phyloP scores from a whole-genome alignment of 2,329 filamentous ascomycete genomes.

The Phyllosticta capitalensis region DNA sequence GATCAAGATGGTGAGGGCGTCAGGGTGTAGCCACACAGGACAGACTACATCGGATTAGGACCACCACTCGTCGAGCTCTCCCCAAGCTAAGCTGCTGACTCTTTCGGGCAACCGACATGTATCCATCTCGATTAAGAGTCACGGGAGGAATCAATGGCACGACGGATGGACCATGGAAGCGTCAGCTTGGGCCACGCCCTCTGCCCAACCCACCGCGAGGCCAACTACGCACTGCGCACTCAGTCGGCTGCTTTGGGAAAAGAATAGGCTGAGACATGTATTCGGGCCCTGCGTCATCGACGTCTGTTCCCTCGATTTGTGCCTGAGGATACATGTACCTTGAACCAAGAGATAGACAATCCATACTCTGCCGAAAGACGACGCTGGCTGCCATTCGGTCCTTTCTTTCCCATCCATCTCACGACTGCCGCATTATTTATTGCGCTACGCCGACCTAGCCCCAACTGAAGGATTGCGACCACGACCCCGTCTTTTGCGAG shows the following conservation, averaged over 20 bases:
- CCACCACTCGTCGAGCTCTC: not conserved
- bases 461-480: not conserved
- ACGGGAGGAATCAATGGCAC: not conserved
- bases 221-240: too few species aligned
- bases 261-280: not conserved
- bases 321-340: not conserved
- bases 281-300: not conserved
- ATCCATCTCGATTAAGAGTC: not conserved
- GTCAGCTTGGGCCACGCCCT: not conserved
- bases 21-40: not conserved
- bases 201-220: not conserved
- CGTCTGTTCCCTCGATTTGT: not conserved
- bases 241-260: too few species aligned
- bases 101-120: not conserved
- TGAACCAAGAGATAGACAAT: too few species aligned
- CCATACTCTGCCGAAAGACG: not conserved
- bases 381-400: not conserved
- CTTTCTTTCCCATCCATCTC: not conserved
- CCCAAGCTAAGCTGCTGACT: not conserved
- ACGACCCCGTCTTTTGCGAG: not conserved
- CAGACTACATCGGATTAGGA: not conserved
- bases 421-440: not conserved
- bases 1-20: not conserved
- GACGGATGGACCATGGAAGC: not conserved
- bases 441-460: not conserved